phyloP scores from a whole-genome alignment of 2,329 filamentous ascomycete species.

The Penicillium corylophilum region DNA sequence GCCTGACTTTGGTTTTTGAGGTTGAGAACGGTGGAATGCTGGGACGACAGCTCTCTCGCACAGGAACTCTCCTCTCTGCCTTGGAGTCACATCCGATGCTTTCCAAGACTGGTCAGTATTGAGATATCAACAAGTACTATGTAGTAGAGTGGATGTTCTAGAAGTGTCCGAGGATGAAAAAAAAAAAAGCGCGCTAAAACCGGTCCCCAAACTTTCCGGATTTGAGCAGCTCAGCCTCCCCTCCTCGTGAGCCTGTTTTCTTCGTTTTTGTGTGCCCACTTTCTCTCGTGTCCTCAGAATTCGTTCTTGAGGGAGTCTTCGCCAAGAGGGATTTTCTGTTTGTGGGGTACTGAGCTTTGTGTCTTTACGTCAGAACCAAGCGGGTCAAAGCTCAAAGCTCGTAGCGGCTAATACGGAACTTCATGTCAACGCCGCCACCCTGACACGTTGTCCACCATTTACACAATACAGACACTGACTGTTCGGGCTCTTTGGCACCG shows the following conservation, averaged over 20 bases:
- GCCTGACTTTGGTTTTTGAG: too few species aligned
- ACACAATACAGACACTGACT: slow-evolving; percentile 1
- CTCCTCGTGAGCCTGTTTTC: not conserved
- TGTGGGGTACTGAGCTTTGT: slow-evolving; percentile 2
- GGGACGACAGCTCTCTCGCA: not conserved
- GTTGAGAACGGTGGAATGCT: not conserved
- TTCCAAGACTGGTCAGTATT: not conserved
- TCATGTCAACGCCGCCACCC: slow-evolving; percentile 14
- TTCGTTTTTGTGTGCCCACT: slow-evolving; percentile 3
- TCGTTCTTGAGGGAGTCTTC: not conserved
- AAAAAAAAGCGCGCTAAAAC: not conserved
- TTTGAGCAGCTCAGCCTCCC: slow-evolving; percentile 9
- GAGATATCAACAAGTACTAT: not conserved
- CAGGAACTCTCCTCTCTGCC: not conserved
- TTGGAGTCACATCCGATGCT: not conserved
- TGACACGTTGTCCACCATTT: slow-evolving; percentile 1
- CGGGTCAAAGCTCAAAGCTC: slow-evolving; percentile 17
- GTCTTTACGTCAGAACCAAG: slow-evolving; percentile 9
- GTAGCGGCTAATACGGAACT: slow-evolving; percentile 11
- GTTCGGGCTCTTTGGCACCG: not conserved
- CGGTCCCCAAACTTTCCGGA: slow-evolving; percentile 15
- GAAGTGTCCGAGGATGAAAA: not conserved
- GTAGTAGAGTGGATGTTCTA: not conserved
- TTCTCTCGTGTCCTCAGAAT: not conserved
- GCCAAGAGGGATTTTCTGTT: not conserved